Percentiles rank a stretch among this genome's conserved stretches.
Conservation (phyloP, 1,284 basidiomycete genomes). For the Caloboletus inedulis region DNA sequence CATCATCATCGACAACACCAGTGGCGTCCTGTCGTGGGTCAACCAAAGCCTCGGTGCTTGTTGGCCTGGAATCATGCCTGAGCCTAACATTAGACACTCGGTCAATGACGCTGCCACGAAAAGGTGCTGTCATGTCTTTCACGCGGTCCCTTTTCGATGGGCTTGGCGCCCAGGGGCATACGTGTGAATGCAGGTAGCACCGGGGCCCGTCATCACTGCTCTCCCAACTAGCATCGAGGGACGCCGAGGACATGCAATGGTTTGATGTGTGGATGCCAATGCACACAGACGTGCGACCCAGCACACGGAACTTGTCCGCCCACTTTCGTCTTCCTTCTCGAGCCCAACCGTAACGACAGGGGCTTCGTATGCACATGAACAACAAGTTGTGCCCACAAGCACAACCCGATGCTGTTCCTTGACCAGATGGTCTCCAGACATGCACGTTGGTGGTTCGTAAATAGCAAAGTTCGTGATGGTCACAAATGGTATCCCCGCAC, state of each 20-base stretch:
- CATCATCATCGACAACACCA: neutral
- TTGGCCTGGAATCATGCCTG: neutral
- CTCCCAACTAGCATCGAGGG: conserved; percentile 51
- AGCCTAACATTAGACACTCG: conserved; percentile 27
- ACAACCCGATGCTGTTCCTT: neutral
- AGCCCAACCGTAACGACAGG: conserved; percentile 39
- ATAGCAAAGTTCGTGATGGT: conserved; percentile 9
- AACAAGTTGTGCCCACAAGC: conserved; percentile 11
- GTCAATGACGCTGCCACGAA: conserved; percentile 61
- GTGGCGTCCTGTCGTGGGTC: neutral
- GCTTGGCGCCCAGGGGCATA: conserved; percentile 57
- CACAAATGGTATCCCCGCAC: neutral
- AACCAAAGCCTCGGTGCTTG: conserved; percentile 34
- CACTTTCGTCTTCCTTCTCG: conserved; percentile 45
- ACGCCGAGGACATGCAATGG: conserved; percentile 50
- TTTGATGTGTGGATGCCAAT: conserved; percentile 47
- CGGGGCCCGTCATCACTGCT: conserved; percentile 53
- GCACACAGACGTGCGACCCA: conserved; percentile 46
- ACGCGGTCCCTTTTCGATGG: conserved; percentile 51
- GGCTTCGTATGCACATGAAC: conserved; percentile 35
- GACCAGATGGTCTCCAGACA: conserved; percentile 6
- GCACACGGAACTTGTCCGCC: conserved; percentile 51
- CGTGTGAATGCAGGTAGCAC: conserved; percentile 53
- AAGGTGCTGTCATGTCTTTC: conserved; percentile 36
- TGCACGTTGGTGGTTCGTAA: conserved; percentile 13